phyloP scores from a whole-genome alignment of 176 grass and related monocot species.

The Aegilops tauschii region DNA sequence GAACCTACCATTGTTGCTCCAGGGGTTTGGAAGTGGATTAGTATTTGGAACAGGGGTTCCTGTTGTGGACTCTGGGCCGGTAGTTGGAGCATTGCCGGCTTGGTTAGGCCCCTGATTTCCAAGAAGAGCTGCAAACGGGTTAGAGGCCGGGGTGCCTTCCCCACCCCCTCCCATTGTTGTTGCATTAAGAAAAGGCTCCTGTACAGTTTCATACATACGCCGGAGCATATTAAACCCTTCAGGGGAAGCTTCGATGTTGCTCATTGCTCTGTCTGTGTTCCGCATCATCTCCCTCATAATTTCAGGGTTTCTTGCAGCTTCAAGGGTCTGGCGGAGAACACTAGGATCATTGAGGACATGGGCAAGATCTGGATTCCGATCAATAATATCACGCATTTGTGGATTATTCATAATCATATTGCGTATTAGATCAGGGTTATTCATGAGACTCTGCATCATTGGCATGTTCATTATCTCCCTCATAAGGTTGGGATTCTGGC shows the following conservation, averaged over 20 bases:
- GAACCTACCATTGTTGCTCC: constrained; percentile 73
- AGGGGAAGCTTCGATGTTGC: constrained; percentile 95
- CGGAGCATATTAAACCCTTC: constrained; percentile 99
- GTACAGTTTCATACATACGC: constrained; percentile 99
- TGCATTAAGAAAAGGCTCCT: constrained; percentile 96
- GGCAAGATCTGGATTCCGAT: constrained; percentile 93
- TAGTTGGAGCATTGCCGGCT: constrained; percentile 44
- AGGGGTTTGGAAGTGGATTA: constrained; percentile 95
- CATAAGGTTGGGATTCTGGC: constrained; percentile 96
- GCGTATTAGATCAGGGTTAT: constrained; percentile 95
- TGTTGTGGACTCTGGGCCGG: constrained; percentile 54
- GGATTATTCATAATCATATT: constrained; percentile 98
- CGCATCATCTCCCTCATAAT: constrained; percentile 99
- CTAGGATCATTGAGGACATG: constrained; percentile 96
- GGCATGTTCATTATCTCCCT: constrained; percentile 98
- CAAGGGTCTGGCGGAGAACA: constrained; percentile 89
- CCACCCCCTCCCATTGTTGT: constrained; percentile 69
- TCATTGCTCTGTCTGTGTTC: constrained; percentile 98
- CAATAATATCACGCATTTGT: constrained; percentile 92
- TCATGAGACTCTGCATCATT: constrained; percentile 83
- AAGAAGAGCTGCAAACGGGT: constrained; percentile 88
- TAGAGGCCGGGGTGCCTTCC: constrained; percentile 61
- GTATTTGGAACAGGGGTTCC: constrained; percentile 79
- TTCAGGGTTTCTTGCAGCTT: constrained; percentile 94
- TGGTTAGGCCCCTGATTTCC: constrained; percentile 72